A percentile compares a stretch with the other conserved stretches of the same genome.
These are phyloP conservation scores for Lachancea thermotolerans DNA, from an alignment of 805 yeast species.

Conservation along the genomic window DNA sequence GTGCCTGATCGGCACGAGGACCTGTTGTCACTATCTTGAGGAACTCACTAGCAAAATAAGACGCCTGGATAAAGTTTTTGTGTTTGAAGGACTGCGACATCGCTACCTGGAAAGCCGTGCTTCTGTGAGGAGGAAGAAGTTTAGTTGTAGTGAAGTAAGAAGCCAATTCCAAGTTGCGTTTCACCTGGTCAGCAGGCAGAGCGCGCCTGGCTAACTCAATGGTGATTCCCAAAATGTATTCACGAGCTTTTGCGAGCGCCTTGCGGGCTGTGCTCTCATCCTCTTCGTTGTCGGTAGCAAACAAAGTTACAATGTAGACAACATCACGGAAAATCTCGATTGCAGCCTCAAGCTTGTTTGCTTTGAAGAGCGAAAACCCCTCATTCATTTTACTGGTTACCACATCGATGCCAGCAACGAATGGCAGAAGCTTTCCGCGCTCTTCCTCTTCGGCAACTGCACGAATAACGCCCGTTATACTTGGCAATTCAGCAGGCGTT, in stretches of 20 bases:
- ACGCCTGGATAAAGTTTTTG: conserved; percentile 82
- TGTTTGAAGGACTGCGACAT: conserved; percentile 86
- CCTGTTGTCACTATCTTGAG: conserved; percentile 65
- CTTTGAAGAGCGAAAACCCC: conserved; percentile 78
- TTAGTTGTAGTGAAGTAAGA: conserved; percentile 88
- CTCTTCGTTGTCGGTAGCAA: conserved; percentile 64
- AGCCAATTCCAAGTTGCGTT: conserved; percentile 89
- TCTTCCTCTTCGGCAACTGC: conserved; percentile 51
- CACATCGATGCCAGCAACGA: conserved; percentile 63
- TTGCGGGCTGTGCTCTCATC: conserved; percentile 73
- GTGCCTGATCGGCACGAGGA: conserved; percentile 82
- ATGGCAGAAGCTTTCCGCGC: conserved; percentile 49
- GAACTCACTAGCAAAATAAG: conserved; percentile 82
- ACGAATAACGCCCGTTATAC: conserved; percentile 63
- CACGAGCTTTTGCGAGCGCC: conserved; percentile 67
- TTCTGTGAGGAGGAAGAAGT: conserved; percentile 74
- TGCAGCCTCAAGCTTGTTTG: conserved; percentile 77
- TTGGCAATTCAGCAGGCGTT: conserved; percentile 59
- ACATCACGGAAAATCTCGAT: conserved; percentile 71
- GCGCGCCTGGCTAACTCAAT: conserved; percentile 87
- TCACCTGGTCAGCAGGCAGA: conserved; percentile 59
- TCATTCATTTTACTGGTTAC: conserved; percentile 54
- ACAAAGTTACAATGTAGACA: conserved; percentile 64
- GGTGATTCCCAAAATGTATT: conserved; percentile 86
- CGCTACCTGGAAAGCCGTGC: conserved; percentile 89